Base-by-base conservation (phyloP, 805 yeast genomes). In the Grigorovia transvaalensis region DNA sequence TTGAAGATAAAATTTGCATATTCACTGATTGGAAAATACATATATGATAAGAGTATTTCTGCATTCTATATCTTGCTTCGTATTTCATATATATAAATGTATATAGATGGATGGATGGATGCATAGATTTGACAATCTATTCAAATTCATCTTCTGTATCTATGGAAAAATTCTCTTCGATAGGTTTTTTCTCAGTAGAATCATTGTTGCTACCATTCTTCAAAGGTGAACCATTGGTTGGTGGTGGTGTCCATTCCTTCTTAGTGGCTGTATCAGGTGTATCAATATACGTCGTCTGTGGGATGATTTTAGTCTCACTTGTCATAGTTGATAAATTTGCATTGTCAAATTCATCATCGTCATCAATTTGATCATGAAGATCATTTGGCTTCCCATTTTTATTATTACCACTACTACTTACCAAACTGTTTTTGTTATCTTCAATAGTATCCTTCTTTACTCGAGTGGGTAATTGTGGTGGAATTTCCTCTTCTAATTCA, bases 401-500 rank as follows among this genome's bases (percentile, higher is more conserved):
- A n/a, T n/a, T n/a, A n/a, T n/a, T n/a, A n/a, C n/a, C n/a, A n/a
- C n/a, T n/a, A n/a, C 53, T 12, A 18, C 47, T 23, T 23, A 4
- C 27, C 27, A 23, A 23, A 3, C 27, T 9, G 1, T 35, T 45
- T 9, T 44, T 50, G 18, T 45, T 17, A 4, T 50, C 46, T 5
- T 40, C 49, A 1, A 18, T 40, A 4, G 49, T 13, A 9, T n/a
- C 20, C 9, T 27, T 44, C 29, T 50, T 54, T 12, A 54, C 54
- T 48, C 68, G 56, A 3, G 57, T 45, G 19, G 68, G 66, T 46
- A 67, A 53, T 53, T 65, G 69, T 15, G 71, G 71, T 50, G 69
- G 68, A 23, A 65, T 56, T 50, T 62, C 64, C 47, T 65, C 65
- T 38, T 38, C 42, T 33, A 11, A 13, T 2, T 38, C 42, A 57